These are phyloP conservation scores for Geotrichum ghanense DNA, from an alignment of 805 yeast species.

Conservation along the genomic window DNA sequence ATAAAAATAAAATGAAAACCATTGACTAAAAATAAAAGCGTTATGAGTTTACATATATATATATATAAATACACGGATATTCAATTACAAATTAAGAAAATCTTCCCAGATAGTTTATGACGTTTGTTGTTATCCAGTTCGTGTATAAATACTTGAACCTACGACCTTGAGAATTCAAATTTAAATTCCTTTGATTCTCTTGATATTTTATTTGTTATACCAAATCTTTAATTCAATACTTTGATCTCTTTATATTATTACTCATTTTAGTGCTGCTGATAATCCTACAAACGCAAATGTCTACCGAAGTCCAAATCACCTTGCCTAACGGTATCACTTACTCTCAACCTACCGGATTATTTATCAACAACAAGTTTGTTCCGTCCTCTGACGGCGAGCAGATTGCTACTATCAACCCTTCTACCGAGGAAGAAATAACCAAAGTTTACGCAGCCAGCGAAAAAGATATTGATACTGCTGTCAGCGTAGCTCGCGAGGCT, in stretches of 20 bases:
- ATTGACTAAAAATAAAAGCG: no score
- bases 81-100: no score
- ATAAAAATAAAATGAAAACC: no score
- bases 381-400: slow-evolving; percentile 47
- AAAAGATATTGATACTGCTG: slow-evolving; percentile 77
- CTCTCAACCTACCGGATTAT: slow-evolving; percentile 77
- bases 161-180: no score
- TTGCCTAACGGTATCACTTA: slow-evolving; percentile 62
- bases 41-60: no score
- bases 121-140: no score
- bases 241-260: no score
- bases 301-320: slow-evolving; percentile 9
- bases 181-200: background rate
- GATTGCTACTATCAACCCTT: slow-evolving; percentile 53
- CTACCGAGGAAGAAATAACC: slow-evolving; percentile 62
- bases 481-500: slow-evolving; percentile 72
- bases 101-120: no score
- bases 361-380: slow-evolving; percentile 70
- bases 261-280: no score
- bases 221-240: background rate
- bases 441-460: slow-evolving; percentile 63
- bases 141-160: no score
- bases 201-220: background rate
- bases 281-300: no score
- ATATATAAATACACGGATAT: no score